phyloP scores from a whole-genome alignment of 2,329 filamentous ascomycete species.

The Didymella glomerata region DNA sequence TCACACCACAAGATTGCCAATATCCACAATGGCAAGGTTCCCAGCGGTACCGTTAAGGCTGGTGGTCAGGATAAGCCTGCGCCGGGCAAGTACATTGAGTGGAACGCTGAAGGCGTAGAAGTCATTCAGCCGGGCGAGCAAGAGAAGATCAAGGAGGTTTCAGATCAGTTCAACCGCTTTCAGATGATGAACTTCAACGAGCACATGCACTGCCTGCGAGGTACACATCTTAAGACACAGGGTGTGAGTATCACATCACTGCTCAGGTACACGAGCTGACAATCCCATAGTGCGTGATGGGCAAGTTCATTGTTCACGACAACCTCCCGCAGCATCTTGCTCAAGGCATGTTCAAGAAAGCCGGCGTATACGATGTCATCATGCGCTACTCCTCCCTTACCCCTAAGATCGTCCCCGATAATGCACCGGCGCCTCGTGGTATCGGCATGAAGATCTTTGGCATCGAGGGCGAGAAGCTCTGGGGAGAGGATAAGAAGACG shows the following conservation, averaged over 20 bases:
- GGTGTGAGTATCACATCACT: conserved; percentile 41
- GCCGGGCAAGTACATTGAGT: conserved; percentile 52
- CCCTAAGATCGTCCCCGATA: conserved; percentile 38
- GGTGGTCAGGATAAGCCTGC: conserved; percentile 37
- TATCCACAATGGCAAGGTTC: conserved; percentile 39
- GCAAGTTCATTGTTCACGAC: conserved; percentile 54
- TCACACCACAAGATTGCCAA: conserved; percentile 37
- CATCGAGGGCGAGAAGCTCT: conserved; percentile 51
- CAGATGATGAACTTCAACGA: conserved; percentile 57
- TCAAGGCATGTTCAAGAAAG: conserved; percentile 40
- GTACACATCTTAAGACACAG: conserved; percentile 59
- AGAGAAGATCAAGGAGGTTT: conserved; percentile 57
- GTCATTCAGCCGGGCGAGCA: conserved; percentile 51
- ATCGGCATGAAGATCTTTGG: conserved; percentile 61
- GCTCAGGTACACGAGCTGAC: neutral
- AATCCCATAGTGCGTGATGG: conserved; percentile 51
- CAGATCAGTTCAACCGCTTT: conserved; percentile 57
- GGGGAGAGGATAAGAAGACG: conserved; percentile 43
- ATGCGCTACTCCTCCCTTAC: conserved; percentile 42
- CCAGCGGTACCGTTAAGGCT: conserved; percentile 36
- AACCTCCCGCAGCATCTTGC: conserved; percentile 56
- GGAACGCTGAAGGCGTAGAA: conserved; percentile 54
- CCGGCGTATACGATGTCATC: conserved; percentile 37
- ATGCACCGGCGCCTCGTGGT: conserved; percentile 55
- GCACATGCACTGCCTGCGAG: conserved; percentile 43